Base-by-base conservation (phyloP, 2,329 filamentous ascomycete species). In the Pseudocercospora crystallina region DNA sequence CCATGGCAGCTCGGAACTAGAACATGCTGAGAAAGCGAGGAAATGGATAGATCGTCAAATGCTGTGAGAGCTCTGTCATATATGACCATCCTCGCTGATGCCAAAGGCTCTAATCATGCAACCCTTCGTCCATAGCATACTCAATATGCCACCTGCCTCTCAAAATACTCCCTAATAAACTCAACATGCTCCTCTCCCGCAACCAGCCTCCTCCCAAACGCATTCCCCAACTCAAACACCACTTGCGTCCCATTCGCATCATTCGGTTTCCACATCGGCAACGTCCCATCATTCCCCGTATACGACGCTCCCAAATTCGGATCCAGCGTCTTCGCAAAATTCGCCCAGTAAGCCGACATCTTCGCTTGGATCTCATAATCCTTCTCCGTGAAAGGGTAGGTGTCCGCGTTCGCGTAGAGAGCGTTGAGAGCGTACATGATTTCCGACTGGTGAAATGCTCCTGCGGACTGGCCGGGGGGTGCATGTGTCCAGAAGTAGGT, bases 381-480 rank as follows among this genome's bases (percentile, higher is more conserved):
- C 15, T 37, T 32, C 7, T 33, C 32, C 8, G 40, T 39, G 40
- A 43, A 49, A 2, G 40, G 47, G 11, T 44, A 49, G 5, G 36
- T 33, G 10, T 49, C 47, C 15, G 47, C 39, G 26, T 49, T 49
- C 10, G 40, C 47, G 31, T 44, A 49, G 31, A 49, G 33, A 8
- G 47, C 47, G 13, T 49, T 49, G 32, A 49, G 34, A 12, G 40
- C 39, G 32, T 49, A 44, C 47, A 49, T 49, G 11, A 49, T 49
- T n/a, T 49, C 47, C 2, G 29, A 35, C 14, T 39, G 40, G 29
- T 49, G 47, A 30, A 44, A 44, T 12, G 47, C 40, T 2, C 47
- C 40, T 17, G 43, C 39, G 17, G n/a, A 30, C 14, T 49, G 47
- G 3, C 47, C 47, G 12, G 47, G 47, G 31, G 47, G 40, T n/a